Evolutionary conservation across 768 basidiomycete genomes (phyloP).

Genomic region (Boletus rubescentipes): DNA sequence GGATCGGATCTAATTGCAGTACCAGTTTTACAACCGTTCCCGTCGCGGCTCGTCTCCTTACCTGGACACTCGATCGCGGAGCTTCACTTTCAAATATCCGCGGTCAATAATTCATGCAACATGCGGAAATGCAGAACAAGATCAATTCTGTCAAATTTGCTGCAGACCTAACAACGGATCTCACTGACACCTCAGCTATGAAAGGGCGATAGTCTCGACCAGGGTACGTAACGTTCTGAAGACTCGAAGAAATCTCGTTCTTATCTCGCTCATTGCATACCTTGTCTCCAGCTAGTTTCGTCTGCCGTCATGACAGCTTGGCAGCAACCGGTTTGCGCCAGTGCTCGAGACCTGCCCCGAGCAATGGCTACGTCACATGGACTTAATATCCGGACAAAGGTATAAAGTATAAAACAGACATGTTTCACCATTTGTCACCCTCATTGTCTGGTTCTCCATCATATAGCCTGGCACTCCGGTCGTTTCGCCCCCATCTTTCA

Average conservation of each 20-base stretch:
- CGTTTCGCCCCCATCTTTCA: background rate
- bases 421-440: slow-evolving; percentile 20
- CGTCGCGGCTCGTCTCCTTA: slow-evolving; percentile 16
- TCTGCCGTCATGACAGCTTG: slow-evolving; percentile 8
- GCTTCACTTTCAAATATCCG: slow-evolving; percentile 6
- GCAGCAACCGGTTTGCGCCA: background rate
- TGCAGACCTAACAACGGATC: background rate
- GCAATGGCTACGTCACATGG: background rate
- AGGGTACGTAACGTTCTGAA: background rate
- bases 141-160: background rate
- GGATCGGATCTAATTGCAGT: slow-evolving; percentile 19
- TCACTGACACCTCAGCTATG: background rate
- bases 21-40: slow-evolving; percentile 15
- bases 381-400: slow-evolving; percentile 11
- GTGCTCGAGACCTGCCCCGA: slow-evolving; percentile 1
- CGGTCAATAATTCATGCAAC: background rate
- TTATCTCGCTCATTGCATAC: background rate
- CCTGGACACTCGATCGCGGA: slow-evolving; percentile 2
- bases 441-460: slow-evolving; percentile 14
- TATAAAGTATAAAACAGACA: slow-evolving; percentile 34
- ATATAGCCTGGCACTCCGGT: slow-evolving; percentile 12
- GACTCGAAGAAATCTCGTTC: background rate
- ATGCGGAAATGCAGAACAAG: background rate
- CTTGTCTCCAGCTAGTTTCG: background rate
- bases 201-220: background rate